Percentiles rank a stretch among this genome's conserved stretches.
These are phyloP conservation scores for Ceratocystis cubensis DNA, from an alignment of 2,329 filamentous ascomycete species.

Conservation along the genomic window DNA sequence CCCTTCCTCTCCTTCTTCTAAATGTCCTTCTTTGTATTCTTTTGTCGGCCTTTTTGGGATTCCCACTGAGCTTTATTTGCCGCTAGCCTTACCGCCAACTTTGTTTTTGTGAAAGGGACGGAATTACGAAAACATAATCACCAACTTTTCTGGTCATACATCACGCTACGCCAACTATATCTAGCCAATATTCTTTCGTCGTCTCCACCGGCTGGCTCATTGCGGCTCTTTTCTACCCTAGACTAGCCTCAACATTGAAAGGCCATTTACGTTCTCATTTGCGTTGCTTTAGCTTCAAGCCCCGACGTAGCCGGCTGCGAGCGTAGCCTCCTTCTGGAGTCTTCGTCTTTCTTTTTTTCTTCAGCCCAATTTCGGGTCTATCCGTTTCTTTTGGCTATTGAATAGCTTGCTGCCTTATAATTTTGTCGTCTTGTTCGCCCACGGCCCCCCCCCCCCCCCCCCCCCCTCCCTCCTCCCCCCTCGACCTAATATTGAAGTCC, in stretches of 20 bases:
- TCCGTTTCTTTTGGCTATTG: background rate
- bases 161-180: background rate
- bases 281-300: background rate
- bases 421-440: background rate
- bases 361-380: constrained; percentile 1
- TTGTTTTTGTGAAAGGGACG: background rate
- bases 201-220: background rate
- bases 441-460: background rate
- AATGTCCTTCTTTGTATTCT: constrained; percentile 6
- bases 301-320: constrained; percentile 10
- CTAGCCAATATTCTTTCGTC: background rate
- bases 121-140: background rate
- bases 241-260: background rate
- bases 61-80: background rate
- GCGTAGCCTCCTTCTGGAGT: constrained; percentile 4
- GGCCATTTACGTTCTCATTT: constrained; percentile 4
- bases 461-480: too few relatives aligned
- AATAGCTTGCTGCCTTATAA: background rate
- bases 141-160: background rate
- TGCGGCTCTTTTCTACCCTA: background rate
- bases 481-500: too few relatives aligned
- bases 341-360: constrained; percentile 5
- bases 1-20: background rate
- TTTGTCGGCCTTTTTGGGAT: constrained; percentile 10
- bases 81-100: background rate